Percentiles rank a stretch among this genome's conserved stretches.
These are phyloP conservation scores for Piper betle DNA, from an alignment of 164 flowering plant species.

Conservation along the genomic window DNA sequence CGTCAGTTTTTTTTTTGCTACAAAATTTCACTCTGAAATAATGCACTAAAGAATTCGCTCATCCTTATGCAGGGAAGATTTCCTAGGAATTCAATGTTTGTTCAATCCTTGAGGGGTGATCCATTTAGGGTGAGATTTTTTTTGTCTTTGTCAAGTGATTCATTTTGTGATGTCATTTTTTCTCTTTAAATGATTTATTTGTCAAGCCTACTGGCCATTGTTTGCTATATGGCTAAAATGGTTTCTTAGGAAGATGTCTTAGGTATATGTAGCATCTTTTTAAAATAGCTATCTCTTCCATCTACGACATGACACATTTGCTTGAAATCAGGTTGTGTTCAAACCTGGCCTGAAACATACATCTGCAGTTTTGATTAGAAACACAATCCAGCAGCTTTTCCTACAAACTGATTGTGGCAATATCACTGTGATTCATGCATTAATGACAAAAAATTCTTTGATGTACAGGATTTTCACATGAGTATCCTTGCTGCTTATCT, in stretches of 20 bases:
- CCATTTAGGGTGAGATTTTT: constrained; percentile 61
- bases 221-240: too few relatives aligned
- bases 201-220: not conserved
- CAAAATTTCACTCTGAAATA: not conserved
- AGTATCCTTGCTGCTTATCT: constrained; percentile 64
- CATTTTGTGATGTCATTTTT: not conserved
- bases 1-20: not conserved
- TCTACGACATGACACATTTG: not conserved
- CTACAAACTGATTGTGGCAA: too few relatives aligned
- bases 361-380: not conserved
- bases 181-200: not conserved
- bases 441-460: not conserved
- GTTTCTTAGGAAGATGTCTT: too few relatives aligned
- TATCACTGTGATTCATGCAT: not conserved
- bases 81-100: constrained; percentile 49
- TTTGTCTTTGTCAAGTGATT: not conserved
- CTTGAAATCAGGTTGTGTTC: not conserved
- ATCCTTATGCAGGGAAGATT: constrained; percentile 43
- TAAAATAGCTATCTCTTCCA: too few relatives aligned
- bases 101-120: constrained; percentile 90
- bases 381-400: not conserved
- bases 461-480: constrained; percentile 58
- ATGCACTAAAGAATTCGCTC: not conserved
- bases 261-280: too few relatives aligned
- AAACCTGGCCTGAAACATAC: not conserved